phyloP scores from a whole-genome alignment of 2,329 filamentous ascomycete genomes.

The Metarhizium robertsii region DNA sequence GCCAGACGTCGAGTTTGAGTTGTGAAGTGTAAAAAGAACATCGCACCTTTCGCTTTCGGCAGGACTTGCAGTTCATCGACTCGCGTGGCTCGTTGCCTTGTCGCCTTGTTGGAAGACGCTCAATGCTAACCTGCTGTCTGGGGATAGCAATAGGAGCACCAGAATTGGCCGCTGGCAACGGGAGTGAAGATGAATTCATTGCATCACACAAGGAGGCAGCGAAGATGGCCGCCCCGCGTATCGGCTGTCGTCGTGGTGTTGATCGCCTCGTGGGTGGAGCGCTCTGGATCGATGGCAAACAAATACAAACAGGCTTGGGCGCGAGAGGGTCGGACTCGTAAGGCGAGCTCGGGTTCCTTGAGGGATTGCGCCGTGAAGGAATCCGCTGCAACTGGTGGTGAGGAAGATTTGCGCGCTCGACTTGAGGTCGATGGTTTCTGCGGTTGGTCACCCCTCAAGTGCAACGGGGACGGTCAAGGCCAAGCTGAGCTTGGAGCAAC shows the following conservation, averaged over 20 bases:
- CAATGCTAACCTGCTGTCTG: constrained; percentile 71
- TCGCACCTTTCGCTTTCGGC: constrained; percentile 78
- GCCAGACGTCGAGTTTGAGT: not conserved
- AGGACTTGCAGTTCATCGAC: constrained; percentile 94
- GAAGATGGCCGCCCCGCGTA: not conserved
- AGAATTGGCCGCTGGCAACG: not conserved
- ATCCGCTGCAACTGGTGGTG: not conserved
- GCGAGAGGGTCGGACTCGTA: not conserved
- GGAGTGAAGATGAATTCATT: constrained; percentile 19
- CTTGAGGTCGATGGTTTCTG: not conserved
- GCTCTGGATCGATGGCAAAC: not conserved
- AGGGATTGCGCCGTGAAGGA: not conserved
- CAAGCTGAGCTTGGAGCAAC: not conserved
- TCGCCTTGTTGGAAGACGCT: constrained; percentile 63
- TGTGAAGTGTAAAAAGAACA: not conserved
- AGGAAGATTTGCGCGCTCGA: not conserved
- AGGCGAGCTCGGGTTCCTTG: not conserved
- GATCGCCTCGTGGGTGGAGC: not conserved
- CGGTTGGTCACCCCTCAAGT: not conserved
- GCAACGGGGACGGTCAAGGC: not conserved
- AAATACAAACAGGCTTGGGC: not conserved
- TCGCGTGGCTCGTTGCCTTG: constrained; percentile 70
- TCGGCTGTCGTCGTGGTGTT: not conserved
- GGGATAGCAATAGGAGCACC: constrained; percentile 48
- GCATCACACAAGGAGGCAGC: constrained; percentile 3